Conservation (phyloP, 176 grass and related monocot species). For the Urochloa ruziziensis region DNA sequence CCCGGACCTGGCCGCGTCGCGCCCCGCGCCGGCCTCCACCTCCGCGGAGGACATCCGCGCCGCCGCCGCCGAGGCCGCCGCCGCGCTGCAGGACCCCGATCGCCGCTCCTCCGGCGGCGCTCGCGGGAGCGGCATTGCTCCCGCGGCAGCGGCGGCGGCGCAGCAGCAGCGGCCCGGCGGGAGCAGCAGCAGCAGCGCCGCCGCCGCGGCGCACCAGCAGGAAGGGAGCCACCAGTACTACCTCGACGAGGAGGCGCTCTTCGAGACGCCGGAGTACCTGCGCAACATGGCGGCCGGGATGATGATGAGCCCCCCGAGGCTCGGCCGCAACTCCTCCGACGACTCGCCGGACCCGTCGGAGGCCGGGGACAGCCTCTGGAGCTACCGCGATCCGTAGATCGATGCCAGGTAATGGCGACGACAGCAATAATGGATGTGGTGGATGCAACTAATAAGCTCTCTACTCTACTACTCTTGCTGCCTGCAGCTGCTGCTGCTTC, state of each 20-base stretch:
- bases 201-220: neutral
- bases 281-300: conserved; percentile 91
- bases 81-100: neutral
- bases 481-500: neutral
- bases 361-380: conserved; percentile 60
- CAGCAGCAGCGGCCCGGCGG: conserved; percentile 4
- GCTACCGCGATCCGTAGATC: conserved; percentile 57
- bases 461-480: neutral
- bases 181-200: too few species aligned
- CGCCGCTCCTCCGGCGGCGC: neutral
- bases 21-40: conserved; percentile 49
- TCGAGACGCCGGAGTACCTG: conserved; percentile 81
- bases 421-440: neutral
- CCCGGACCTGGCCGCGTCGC: conserved; percentile 44
- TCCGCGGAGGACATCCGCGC: conserved; percentile 76
- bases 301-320: conserved; percentile 89
- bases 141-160: neutral
- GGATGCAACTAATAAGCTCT: neutral
- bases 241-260: conserved; percentile 90
- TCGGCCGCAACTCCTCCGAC: conserved; percentile 52
- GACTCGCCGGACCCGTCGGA: conserved; percentile 52
- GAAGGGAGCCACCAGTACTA: conserved; percentile 27
- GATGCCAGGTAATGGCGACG: neutral
- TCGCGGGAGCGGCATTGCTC: conserved; percentile 19
- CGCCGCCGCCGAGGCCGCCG: conserved; percentile 58